Evolutionary conservation across 2,329 filamentous ascomycete genomes (phyloP), one percentile per base, ranked within the genome.

Genomic region (Pseudogymnoascus sp.): DNA sequence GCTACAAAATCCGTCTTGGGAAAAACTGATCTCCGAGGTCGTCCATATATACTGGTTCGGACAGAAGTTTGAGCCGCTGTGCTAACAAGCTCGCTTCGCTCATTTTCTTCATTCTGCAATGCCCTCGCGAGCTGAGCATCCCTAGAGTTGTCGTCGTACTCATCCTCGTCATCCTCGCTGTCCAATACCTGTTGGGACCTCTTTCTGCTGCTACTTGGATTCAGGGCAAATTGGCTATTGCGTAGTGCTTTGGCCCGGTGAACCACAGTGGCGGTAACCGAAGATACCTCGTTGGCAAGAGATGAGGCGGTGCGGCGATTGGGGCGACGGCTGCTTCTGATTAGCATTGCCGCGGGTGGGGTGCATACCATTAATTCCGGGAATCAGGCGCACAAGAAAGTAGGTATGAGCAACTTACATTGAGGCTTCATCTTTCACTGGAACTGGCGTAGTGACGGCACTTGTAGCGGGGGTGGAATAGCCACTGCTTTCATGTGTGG

Each of bases 401-500:
- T 3, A n/a, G 38, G 8, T 38, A 38, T 62, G 60, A 23, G 63
- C 64, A 39, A 66, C 64, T 65, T 65, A 67, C 68, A 62, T 69
- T 66, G 26, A 30, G 41, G 41, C 23, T 52, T 52, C 41, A 52
- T 52, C 8, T 28, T 52, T 75, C 73, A 19, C 65, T 13, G 67
- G 39, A 7, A 74, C 76, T 3, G 82, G 83, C 8, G 83, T 85
- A 15, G 74, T 75, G 52, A 76, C 73, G 59, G 78, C 75, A 69
- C 82, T 85, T 18, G 85, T 88, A 35, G 76, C 80, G 3, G 84
- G 83, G 3, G 85, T 88, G 61, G 82, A 83, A 66, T 79, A 80
- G 15, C 77, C 79, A 35, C 75, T 74, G 35, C 62, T 63, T 9
- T 75, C 69, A 28, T 71, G 70, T 8, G 69, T 69, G 33, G 72